These are phyloP conservation scores for Elymus sibiricus DNA, from an alignment of 176 grass and related monocot genomes.

Conservation along the genomic window DNA sequence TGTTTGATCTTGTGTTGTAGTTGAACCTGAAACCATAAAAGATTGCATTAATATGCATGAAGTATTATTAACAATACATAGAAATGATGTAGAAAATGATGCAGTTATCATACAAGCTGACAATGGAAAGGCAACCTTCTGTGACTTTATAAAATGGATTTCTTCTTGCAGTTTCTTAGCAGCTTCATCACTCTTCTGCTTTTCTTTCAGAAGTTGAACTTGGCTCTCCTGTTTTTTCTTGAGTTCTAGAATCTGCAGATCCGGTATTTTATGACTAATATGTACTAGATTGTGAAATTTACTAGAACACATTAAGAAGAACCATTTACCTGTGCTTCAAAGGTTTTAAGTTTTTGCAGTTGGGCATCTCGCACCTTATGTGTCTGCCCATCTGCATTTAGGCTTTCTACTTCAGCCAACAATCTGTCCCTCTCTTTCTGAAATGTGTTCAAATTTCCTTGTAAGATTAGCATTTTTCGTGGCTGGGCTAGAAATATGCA, in stretches of 20 bases:
- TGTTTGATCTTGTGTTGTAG: constrained; percentile 98
- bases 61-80: background rate
- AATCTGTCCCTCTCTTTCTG: constrained; percentile 97
- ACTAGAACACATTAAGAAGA: constrained; percentile 19
- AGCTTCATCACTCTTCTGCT: constrained; percentile 96
- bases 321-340: constrained; percentile 81
- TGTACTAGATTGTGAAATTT: background rate
- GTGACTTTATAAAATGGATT: constrained; percentile 93
- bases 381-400: constrained; percentile 81
- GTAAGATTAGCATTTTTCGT: constrained; percentile 24
- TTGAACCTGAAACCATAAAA: constrained; percentile 68
- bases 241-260: constrained; percentile 79
- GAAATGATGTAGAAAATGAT: background rate
- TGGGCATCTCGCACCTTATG: constrained; percentile 90
- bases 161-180: constrained; percentile 99
- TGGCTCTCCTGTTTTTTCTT: constrained; percentile 99
- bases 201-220: constrained; percentile 94
- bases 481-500: background rate
- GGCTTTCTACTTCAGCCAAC: constrained; percentile 92
- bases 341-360: constrained; percentile 86
- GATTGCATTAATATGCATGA: background rate
- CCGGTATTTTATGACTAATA: constrained; percentile 17
- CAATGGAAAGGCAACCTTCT: constrained; percentile 59
- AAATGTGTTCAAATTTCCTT: constrained; percentile 37
- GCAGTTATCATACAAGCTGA: background rate